A percentile compares a stretch with the other conserved stretches of the same genome.
These are phyloP conservation scores for Rhizopogon rudus DNA, from an alignment of 768 basidiomycete genomes.

Conservation along the genomic window DNA sequence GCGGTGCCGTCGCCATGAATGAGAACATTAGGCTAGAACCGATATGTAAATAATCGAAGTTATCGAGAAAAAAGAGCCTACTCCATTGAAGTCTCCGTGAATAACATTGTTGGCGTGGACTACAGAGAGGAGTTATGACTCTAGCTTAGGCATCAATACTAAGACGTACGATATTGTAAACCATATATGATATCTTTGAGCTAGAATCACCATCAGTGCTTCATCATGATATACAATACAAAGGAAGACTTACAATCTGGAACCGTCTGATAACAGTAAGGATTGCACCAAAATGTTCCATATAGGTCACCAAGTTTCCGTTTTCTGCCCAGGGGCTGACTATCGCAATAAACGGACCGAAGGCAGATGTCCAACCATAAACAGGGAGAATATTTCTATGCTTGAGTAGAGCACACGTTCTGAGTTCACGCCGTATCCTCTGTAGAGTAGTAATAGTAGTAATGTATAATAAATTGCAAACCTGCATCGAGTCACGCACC, in stretches of 20 bases:
- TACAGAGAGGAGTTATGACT: background rate
- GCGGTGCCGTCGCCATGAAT: constrained; percentile 34
- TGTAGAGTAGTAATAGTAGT: background rate
- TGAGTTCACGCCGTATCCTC: constrained; percentile 16
- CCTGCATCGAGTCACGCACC: background rate
- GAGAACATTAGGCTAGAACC: constrained; percentile 13
- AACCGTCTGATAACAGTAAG: constrained; percentile 9
- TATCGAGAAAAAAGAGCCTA: background rate
- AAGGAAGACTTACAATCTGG: constrained; percentile 8
- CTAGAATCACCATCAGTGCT: background rate
- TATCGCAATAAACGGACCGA: constrained; percentile 17
- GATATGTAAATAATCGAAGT: background rate
- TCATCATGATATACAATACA: background rate
- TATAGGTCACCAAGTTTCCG: constrained; percentile 9
- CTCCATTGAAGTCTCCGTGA: constrained; percentile 4
- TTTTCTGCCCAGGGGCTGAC: constrained; percentile 15
- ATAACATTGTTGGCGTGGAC: background rate
- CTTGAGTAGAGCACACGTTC: constrained; percentile 11
- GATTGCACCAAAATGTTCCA: background rate
- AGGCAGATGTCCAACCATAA: constrained; percentile 11
- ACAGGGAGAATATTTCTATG: constrained; percentile 17
- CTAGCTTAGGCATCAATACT: background rate
- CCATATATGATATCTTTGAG: background rate
- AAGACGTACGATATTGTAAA: background rate
- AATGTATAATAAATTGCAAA: background rate